A percentile compares a stretch with the other conserved stretches of the same genome.
These are phyloP conservation scores for Lactuca sativa DNA, from an alignment of 129 eudicot genomes.

Conservation along the genomic window DNA sequence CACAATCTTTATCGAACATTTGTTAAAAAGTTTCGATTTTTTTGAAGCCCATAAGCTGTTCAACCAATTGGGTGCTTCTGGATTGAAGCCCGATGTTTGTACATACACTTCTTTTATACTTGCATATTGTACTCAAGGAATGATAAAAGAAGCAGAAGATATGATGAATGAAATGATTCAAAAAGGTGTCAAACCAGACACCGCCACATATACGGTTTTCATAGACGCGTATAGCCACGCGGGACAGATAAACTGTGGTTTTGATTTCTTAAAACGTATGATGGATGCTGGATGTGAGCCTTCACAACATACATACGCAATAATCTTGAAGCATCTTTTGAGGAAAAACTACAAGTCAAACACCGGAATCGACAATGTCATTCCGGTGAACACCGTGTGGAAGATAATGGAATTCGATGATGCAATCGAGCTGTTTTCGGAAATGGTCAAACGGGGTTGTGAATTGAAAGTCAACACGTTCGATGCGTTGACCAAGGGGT, in stretches of 20 bases:
- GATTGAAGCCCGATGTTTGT: constrained; percentile 71
- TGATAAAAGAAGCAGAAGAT: constrained; percentile 64
- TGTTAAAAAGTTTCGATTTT: constrained; percentile 59
- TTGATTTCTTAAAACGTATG: constrained; percentile 65
- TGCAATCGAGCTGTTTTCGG: constrained; percentile 49
- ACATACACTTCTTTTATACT: constrained; percentile 68
- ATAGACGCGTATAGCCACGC: constrained; percentile 71
- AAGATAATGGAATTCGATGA: constrained; percentile 59
- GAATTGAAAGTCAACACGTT: constrained; percentile 49
- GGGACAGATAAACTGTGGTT: constrained; percentile 47
- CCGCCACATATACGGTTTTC: constrained; percentile 62
- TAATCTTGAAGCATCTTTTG: constrained; percentile 62
- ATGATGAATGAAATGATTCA: constrained; percentile 54
- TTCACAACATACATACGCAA: constrained; percentile 68
- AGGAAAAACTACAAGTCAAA: not conserved
- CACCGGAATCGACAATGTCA: not conserved
- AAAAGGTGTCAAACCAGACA: constrained; percentile 57
- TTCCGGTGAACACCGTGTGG: constrained; percentile 53
- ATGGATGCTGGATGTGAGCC: constrained; percentile 61
- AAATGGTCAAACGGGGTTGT: constrained; percentile 59
- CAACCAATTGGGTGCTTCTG: constrained; percentile 42
- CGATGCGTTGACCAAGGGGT: constrained; percentile 52
- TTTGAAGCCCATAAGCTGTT: constrained; percentile 49
- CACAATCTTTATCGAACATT: constrained; percentile 50
- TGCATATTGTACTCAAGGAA: constrained; percentile 69